Percentiles rank a stretch among this genome's conserved stretches.
Evolutionary conservation across 495 filamentous ascomycete genomes (phyloP).

Genomic region (Talaromyces wortmannii): DNA sequence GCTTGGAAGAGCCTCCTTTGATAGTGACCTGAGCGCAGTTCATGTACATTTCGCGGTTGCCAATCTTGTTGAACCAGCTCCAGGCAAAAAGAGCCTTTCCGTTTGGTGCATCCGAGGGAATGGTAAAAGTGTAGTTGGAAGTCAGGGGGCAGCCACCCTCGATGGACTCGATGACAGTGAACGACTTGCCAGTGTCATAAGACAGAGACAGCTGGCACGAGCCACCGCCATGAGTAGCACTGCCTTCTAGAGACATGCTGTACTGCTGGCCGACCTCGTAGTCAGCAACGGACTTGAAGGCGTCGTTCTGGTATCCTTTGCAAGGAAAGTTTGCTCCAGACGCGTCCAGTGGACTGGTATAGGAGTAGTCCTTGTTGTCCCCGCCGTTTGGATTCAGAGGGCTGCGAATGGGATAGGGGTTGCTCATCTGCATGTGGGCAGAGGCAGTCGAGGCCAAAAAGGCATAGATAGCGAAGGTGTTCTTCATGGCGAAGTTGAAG

Average conservation of each 20-base stretch:
- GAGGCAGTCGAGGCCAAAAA: slow-evolving; percentile 31
- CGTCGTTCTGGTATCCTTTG: slow-evolving; percentile 44
- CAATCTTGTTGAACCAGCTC: slow-evolving; percentile 88
- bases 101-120: slow-evolving; percentile 34
- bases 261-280: slow-evolving; percentile 36
- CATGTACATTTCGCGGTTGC: slow-evolving; percentile 94
- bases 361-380: slow-evolving; percentile 41
- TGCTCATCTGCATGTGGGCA: slow-evolving; percentile 40
- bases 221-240: slow-evolving; percentile 76
- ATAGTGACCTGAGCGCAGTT: slow-evolving; percentile 77
- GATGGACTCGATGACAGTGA: slow-evolving; percentile 78
- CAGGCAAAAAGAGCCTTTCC: slow-evolving; percentile 66
- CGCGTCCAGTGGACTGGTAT: slow-evolving; percentile 36
- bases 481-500: slow-evolving; percentile 29
- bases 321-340: slow-evolving; percentile 43
- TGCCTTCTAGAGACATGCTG: slow-evolving; percentile 30
- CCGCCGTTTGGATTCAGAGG: slow-evolving; percentile 28
- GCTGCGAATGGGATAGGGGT: slow-evolving; percentile 39
- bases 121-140: slow-evolving; percentile 39
- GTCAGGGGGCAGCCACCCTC: slow-evolving; percentile 70
- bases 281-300: slow-evolving; percentile 34
- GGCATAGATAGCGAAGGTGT: slow-evolving; percentile 17
- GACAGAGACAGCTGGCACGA: slow-evolving; percentile 83
- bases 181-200: slow-evolving; percentile 62
- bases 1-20: slow-evolving; percentile 37